Evolutionary conservation across 495 filamentous ascomycete species (phyloP).

Genomic region (Delitschia confertaspora): DNA sequence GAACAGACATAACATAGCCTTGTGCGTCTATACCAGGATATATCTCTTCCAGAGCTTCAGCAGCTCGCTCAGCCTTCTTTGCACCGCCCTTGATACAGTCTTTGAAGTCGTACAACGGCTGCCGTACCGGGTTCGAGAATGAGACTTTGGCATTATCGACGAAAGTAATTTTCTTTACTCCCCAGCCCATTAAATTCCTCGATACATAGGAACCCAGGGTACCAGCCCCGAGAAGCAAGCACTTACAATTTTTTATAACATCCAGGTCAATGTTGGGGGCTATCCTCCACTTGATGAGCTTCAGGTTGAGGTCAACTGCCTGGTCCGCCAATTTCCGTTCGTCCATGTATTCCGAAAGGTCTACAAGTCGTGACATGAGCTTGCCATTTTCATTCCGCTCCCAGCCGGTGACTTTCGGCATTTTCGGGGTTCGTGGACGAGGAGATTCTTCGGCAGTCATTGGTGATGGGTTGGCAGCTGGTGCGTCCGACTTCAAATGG

Average conservation of each 20-base stretch:
- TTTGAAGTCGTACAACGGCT: conserved; percentile 81
- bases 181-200: conserved; percentile 88
- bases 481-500: conserved; percentile 48
- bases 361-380: conserved; percentile 61
- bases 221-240: conserved; percentile 87
- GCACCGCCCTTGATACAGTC: conserved; percentile 83
- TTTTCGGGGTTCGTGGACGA: conserved; percentile 33
- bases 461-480: conserved; percentile 23
- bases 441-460: conserved; percentile 6
- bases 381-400: conserved; percentile 74
- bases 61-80: conserved; percentile 73
- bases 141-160: conserved; percentile 90
- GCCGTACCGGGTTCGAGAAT: conserved; percentile 95
- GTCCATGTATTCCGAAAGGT: conserved; percentile 86
- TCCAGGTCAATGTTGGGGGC: conserved; percentile 82
- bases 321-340: conserved; percentile 79
- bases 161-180: conserved; percentile 92
- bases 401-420: conserved; percentile 93
- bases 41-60: conserved; percentile 72
- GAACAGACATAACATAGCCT: conserved; percentile 74
- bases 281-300: conserved; percentile 97
- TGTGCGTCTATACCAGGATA: conserved; percentile 80
- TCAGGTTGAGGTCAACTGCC: conserved; percentile 94
- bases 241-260: conserved; percentile 80
- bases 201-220: conserved; percentile 92